These are phyloP conservation scores for Primulina huaijiensis DNA, from an alignment of 257 asterid genomes.

Conservation along the genomic window DNA sequence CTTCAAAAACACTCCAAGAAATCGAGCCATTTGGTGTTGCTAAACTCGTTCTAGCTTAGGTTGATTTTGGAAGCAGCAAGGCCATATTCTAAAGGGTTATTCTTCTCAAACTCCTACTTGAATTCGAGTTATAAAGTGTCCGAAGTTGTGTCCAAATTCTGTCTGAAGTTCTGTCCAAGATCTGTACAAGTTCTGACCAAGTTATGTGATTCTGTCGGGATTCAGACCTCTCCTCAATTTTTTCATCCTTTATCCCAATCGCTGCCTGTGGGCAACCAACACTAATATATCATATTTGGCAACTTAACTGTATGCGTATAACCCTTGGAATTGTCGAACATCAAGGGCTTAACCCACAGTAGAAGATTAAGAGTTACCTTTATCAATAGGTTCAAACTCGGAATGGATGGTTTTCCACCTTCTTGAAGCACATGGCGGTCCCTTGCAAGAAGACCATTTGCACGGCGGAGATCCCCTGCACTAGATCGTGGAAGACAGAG, in stretches of 20 bases:
- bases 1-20: too few species aligned
- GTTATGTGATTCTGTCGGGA: slow-evolving; percentile 59
- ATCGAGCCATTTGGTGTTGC: too few species aligned
- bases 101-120: too few species aligned
- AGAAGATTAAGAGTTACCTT: slow-evolving; percentile 39
- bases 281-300: slow-evolving; percentile 41
- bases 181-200: too few species aligned
- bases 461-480: slow-evolving; percentile 87
- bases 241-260: slow-evolving; percentile 47
- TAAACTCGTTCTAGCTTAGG: too few species aligned
- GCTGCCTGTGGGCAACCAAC: slow-evolving; percentile 57
- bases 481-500: slow-evolving; percentile 43
- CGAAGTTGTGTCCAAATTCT: too few species aligned
- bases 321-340: neutral
- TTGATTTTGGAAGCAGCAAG: too few species aligned
- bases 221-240: slow-evolving; percentile 45
- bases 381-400: slow-evolving; percentile 59
- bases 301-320: slow-evolving; percentile 3
- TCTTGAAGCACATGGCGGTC: slow-evolving; percentile 41
- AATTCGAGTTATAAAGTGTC: too few species aligned
- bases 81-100: too few species aligned
- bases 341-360: neutral
- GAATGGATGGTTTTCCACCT: slow-evolving; percentile 48
- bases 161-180: too few species aligned
- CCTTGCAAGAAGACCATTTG: slow-evolving; percentile 10